Base-by-base conservation (phyloP, 73 alveolate genomes). In the Paramecium sonneborni region DNA sequence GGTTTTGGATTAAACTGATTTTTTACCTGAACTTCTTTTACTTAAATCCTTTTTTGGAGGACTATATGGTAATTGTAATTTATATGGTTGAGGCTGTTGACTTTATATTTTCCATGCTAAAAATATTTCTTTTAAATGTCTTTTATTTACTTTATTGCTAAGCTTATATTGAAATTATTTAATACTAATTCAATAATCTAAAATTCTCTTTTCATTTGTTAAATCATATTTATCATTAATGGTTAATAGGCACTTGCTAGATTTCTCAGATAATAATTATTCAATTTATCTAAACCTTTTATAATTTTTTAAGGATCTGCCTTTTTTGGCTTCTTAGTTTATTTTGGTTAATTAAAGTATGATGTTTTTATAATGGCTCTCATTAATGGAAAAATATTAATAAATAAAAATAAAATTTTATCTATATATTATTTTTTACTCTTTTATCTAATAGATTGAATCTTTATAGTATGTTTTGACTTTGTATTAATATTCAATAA, bases 291-390 rank as follows among this genome's bases (percentile, higher is more conserved):
- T 30, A 26, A 62, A 9, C 84, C 44, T 24, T 26, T 14, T 26
- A 23, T 11, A 1, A 30, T 26, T 32, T 62, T 62, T 62, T 26
- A 62, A 26, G 39, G 39, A 30, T 62, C 84, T 26, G 48, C 9
- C 24, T 62, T 62, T 26, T 52, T 52, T 15, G 30, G 1, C 30
- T 32, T 21, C 6, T 62, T 62, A 10, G 44, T 26, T 30, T 10
- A 32, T 32, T 62, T 62, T 10, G 46, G 48, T 32, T 62, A 62
- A 62, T 62, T 62, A 32, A 62, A 62, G 44, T 62, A 62, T 12
- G 84, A 62, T 5, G 84, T 62, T 62, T 62, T 62, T 23, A 62
- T 62, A 30, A 62, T 23, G 12, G 84, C 84, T 32, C 84, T 62
- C 84, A 62, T 62, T 12, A 21, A 30, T 26, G 24, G 20, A 62